Conservation (phyloP, 148 eudicot species). For the Hydrangea macrophylla region DNA sequence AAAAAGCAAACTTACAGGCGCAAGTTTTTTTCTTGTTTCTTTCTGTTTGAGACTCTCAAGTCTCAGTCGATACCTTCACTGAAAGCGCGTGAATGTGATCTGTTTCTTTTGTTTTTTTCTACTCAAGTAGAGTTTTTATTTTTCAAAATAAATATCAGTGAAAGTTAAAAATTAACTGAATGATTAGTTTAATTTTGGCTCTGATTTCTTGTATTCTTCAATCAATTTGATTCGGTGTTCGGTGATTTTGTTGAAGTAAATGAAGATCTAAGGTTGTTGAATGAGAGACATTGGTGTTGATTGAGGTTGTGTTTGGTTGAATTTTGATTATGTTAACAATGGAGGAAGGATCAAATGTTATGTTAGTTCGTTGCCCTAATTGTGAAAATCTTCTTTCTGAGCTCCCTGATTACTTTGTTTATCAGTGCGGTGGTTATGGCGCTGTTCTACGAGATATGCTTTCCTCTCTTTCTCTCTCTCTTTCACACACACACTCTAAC, state of each 20-base stretch:
- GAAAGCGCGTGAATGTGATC: not conserved
- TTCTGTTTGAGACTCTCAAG: not conserved
- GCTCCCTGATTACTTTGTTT: slow-evolving; percentile 66
- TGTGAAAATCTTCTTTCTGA: slow-evolving; percentile 55
- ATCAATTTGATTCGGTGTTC: slow-evolving; percentile 12
- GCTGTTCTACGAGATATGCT: slow-evolving; percentile 71
- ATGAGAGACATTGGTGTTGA: not conserved
- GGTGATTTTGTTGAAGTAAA: no score
- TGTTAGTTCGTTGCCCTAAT: slow-evolving; percentile 79
- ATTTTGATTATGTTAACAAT: slow-evolving; percentile 25
- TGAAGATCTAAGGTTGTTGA: not conserved
- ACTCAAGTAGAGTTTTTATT: no score
- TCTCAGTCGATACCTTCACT: no score
- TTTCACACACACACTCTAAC: not conserved
- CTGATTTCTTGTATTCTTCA: slow-evolving; percentile 13
- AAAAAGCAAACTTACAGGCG: not conserved
- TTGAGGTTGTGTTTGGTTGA: not conserved
- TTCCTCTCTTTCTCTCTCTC: not conserved
- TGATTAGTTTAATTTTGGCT: not conserved
- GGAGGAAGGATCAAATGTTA: slow-evolving; percentile 52
- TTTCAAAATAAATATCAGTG: no score
- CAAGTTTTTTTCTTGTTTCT: slow-evolving; percentile 11
- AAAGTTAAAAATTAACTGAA: no score
- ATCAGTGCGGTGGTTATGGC: slow-evolving; percentile 87
- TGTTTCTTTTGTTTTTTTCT: no score